Evolutionary conservation across 2,329 filamentous ascomycete species (phyloP).

Genomic region (Magnaporthiopsis poae): DNA sequence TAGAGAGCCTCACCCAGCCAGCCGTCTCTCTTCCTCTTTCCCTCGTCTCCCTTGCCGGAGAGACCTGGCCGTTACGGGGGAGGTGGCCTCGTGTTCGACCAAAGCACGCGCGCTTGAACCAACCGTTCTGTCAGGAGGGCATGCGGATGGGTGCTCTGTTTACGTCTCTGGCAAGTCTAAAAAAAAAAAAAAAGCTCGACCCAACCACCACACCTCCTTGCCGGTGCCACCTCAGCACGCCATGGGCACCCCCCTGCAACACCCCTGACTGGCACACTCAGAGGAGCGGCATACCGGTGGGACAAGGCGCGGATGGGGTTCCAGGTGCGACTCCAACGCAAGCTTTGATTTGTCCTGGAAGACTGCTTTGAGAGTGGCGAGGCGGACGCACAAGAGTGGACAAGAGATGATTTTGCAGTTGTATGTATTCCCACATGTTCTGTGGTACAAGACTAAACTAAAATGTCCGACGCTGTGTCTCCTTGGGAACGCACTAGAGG

Average conservation of each 20-base stretch:
- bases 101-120: not conserved
- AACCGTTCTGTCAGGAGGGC: not conserved
- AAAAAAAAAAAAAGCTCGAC: not conserved
- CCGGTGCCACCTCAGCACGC: not conserved
- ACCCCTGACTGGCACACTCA: not conserved
- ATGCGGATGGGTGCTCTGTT: not conserved
- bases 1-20: not conserved
- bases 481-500: not conserved
- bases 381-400: not conserved
- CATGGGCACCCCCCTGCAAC: not conserved
- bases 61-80: not conserved
- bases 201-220: not conserved
- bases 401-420: not conserved
- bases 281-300: not conserved
- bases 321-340: not conserved
- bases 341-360: not conserved
- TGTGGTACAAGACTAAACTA: not conserved
- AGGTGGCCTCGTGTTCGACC: not conserved
- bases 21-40: not conserved
- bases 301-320: not conserved
- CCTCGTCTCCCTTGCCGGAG: not conserved
- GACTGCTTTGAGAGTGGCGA: no score
- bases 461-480: not conserved
- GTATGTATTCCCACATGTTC: not conserved
- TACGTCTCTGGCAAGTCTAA: not conserved